Evolutionary conservation across 176 grass and related monocot species (phyloP), one percentile per base, ranked within the genome.

Genomic region (Carex littledalei): DNA sequence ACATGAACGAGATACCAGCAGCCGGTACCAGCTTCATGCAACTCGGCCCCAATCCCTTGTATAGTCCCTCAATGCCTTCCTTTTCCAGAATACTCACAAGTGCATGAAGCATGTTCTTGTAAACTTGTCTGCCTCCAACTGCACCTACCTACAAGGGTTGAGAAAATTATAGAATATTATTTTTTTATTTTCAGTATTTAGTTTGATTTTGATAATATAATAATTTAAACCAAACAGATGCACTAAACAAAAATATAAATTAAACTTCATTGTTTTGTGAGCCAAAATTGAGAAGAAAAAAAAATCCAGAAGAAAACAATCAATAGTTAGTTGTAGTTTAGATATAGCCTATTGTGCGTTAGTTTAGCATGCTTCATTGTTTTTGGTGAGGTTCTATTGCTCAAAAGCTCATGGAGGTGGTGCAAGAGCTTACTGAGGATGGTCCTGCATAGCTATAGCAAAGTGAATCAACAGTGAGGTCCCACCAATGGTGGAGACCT

Each of bases 1-100:
- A 99, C 96, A 99, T 99, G 88, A 99, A 99, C 0, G 93, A 95
- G 78, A 99, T 99, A 64, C 96, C 96, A 0, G 96, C 93, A 1
- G 96, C 96, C 52, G 96, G 96, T 84, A 99, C 91, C 57, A 99
- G 65, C 85, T 99, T 99, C 85, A 95, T 99, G 88, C 96, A 99
- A 87, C 96, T 99, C 3, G 96, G 96, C 11, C 91, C 96, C 18
- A 99, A 88, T 0, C 93, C 96, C 83, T 94, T 99, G 82, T 99
- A 99, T 55, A 94, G 84, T 3, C 96, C 96, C 0, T 92, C 84
- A 0, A 99, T 63, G 54, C 96, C 96, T 68, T 95, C 96, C 22
- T 94, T 91, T 87, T 95, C 90, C 86, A 94, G 81, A 78, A 99
- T 99, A 87, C 96, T 87, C n/a, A 95, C 85, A 7, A 99, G 91